These are phyloP conservation scores for Penicillium angulare DNA, from an alignment of 495 filamentous ascomycete genomes.

Conservation along the genomic window DNA sequence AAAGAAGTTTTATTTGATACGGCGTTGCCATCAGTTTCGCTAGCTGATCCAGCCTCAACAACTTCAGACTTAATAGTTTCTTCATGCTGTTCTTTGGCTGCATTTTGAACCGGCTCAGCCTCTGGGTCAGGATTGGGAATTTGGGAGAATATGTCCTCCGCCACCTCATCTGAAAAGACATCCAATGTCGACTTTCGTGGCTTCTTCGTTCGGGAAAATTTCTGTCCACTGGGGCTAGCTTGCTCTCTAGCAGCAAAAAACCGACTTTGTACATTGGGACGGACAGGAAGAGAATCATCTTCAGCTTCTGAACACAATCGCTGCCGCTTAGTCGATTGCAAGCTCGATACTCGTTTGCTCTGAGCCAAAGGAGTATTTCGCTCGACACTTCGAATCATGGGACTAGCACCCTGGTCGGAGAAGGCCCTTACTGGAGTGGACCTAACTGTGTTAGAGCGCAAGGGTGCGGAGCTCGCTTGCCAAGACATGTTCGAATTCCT, in stretches of 20 bases:
- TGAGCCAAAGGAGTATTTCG: constrained; percentile 43
- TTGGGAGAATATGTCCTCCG: constrained; percentile 59
- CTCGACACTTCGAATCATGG: constrained; percentile 44
- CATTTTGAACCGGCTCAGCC: not conserved
- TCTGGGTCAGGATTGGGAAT: constrained; percentile 36
- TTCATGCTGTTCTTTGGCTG: not conserved
- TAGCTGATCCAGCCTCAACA: too few species aligned
- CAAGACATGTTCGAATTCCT: constrained; percentile 54
- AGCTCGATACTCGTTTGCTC: constrained; percentile 42
- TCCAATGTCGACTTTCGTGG: constrained; percentile 50
- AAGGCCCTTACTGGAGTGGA: constrained; percentile 38
- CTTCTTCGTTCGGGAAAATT: constrained; percentile 42
- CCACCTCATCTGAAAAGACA: constrained; percentile 66
- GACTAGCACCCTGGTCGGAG: constrained; percentile 36
- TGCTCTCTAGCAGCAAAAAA: constrained; percentile 53
- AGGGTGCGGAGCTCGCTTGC: constrained; percentile 44
- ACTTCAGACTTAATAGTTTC: too few species aligned
- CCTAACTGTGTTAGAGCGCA: constrained; percentile 29
- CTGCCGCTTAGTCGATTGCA: constrained; percentile 58
- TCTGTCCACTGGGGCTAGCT: constrained; percentile 52
- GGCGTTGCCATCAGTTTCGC: too few species aligned
- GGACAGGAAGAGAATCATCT: constrained; percentile 31
- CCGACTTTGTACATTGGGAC: constrained; percentile 47
- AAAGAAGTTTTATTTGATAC: too few species aligned
- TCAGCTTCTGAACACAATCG: constrained; percentile 59